These are phyloP conservation scores for Cairneyella variabilis DNA, from an alignment of 495 filamentous ascomycete species.

Conservation along the genomic window DNA sequence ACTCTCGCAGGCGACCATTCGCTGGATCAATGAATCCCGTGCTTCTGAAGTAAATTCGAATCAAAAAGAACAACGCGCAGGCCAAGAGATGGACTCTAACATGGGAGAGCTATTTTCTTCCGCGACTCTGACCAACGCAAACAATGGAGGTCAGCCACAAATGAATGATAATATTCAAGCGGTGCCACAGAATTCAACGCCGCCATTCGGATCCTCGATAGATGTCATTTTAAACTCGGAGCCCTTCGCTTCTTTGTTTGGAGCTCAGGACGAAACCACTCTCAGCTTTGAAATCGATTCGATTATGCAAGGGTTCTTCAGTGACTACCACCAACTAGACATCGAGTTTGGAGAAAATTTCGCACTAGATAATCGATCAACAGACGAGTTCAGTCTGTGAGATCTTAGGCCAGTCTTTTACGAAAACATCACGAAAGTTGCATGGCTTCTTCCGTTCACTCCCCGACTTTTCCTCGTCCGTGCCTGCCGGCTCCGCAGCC, in stretches of 20 bases:
- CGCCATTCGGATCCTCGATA: background rate
- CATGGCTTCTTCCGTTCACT: no score
- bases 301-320: slow-evolving; percentile 1
- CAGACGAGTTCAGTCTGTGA: background rate
- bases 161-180: background rate
- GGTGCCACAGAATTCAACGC: background rate
- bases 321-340: background rate
- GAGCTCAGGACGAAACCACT: background rate
- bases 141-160: background rate
- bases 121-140: background rate
- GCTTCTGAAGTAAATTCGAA: no score
- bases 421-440: no score
- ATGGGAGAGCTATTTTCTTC: background rate
- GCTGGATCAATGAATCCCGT: slow-evolving; percentile 31
- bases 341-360: background rate
- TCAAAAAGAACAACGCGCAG: no score
- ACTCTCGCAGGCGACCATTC: slow-evolving; percentile 35
- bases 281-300: background rate
- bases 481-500: no score
- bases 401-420: background rate
- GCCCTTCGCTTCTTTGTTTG: background rate
- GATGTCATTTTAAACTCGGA: slow-evolving; percentile 1
- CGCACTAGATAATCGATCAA: background rate
- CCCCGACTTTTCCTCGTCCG: no score
- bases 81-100: background rate